These are phyloP conservation scores for Amphicarpaea edgeworthii DNA, from an alignment of 306 rosid species.

Conservation along the genomic window DNA sequence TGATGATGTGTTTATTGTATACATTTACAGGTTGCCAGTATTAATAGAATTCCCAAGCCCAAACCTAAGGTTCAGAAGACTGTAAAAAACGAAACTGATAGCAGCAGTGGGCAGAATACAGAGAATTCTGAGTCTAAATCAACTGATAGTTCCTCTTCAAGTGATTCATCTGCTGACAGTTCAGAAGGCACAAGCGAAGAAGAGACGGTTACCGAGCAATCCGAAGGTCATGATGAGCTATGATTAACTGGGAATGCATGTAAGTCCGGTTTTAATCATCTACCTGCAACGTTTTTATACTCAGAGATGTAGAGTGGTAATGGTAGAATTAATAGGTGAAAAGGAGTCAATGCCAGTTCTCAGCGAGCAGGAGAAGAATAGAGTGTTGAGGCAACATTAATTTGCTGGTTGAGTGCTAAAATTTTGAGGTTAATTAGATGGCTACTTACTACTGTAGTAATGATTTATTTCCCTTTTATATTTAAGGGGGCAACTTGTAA, in stretches of 20 bases:
- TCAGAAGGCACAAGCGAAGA: conserved; percentile 53
- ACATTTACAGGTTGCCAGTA: conserved; percentile 60
- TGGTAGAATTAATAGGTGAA: conserved; percentile 46
- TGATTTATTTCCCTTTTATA: conserved; percentile 37
- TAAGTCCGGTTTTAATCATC: conserved; percentile 43
- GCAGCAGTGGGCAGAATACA: conserved; percentile 49
- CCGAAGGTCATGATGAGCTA: conserved; percentile 74
- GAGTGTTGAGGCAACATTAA: conserved; percentile 51
- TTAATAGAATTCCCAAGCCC: conserved; percentile 88
- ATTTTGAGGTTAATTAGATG: conserved; percentile 49
- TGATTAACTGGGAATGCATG: conserved; percentile 53
- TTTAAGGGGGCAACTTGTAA: conserved; percentile 33
- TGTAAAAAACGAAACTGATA: conserved; percentile 65
- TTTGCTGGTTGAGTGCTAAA: conserved; percentile 42
- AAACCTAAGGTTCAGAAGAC: conserved; percentile 84
- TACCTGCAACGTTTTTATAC: conserved; percentile 45
- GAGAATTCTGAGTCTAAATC: conserved; percentile 57
- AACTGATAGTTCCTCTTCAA: conserved; percentile 53
- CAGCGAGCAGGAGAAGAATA: conserved; percentile 37
- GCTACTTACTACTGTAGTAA: conserved; percentile 6
- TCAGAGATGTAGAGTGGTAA: conserved; percentile 43
- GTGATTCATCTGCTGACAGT: conserved; percentile 47
- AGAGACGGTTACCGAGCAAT: conserved; percentile 51
- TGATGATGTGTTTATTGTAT: conserved; percentile 16
- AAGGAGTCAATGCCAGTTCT: conserved; percentile 41